These are phyloP conservation scores for Aspergillus melleus DNA, from an alignment of 2,329 filamentous ascomycete species.

Conservation along the genomic window DNA sequence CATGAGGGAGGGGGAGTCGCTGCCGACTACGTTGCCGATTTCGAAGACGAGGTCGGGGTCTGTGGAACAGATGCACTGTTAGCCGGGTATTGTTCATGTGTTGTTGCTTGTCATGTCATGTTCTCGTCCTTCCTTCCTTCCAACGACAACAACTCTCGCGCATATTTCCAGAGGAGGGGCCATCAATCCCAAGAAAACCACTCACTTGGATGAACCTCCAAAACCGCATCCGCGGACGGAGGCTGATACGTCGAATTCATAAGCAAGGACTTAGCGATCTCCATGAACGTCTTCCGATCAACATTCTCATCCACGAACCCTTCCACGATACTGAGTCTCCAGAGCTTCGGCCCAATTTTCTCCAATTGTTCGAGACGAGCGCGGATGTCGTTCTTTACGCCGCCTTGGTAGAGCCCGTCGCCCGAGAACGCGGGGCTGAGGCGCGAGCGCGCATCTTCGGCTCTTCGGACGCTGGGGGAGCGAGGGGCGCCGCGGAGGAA, in stretches of 20 bases:
- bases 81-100: constrained; percentile 3
- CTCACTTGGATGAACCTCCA: too few relatives aligned
- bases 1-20: constrained; percentile 1
- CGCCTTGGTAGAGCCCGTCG: background rate
- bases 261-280: constrained; percentile 17
- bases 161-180: too few relatives aligned
- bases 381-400: constrained; percentile 1
- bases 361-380: constrained; percentile 5
- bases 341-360: background rate
- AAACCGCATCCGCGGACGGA: constrained; percentile 12
- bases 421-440: background rate
- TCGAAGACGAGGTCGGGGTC: constrained; percentile 27
- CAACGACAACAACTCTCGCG: too few relatives aligned
- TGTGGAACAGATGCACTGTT: constrained; percentile 1
- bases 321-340: background rate
- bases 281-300: constrained; percentile 16
- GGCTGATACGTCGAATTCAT: constrained; percentile 3
- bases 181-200: too few relatives aligned
- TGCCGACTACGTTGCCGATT: constrained; percentile 19
- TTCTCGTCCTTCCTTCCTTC: too few relatives aligned
- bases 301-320: constrained; percentile 1
- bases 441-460: constrained; percentile 1
- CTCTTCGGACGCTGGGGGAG: constrained; percentile 12
- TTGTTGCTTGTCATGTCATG: too few relatives aligned
- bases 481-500: constrained; percentile 6